These are phyloP conservation scores for Schizosaccharomyces cryophilus DNA, from an alignment of 805 yeast species.

Conservation along the genomic window DNA sequence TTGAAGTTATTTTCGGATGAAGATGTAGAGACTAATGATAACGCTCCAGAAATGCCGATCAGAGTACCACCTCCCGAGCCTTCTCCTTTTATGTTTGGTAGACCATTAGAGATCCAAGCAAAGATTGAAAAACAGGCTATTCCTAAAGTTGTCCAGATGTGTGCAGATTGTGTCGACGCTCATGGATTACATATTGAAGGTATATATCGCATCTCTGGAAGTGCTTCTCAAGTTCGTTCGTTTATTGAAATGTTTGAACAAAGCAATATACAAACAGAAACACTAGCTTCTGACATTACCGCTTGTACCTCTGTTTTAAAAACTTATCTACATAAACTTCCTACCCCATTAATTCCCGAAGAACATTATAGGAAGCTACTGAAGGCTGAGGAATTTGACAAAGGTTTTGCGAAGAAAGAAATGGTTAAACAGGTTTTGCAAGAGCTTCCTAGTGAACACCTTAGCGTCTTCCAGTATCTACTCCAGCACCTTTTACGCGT, in stretches of 20 bases:
- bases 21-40: not conserved
- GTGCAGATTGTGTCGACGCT: slow-evolving; percentile 52
- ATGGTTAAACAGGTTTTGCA: not conserved
- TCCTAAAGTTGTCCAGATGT: slow-evolving; percentile 48
- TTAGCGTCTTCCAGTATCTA: slow-evolving; percentile 16
- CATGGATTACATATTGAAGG: slow-evolving; percentile 66
- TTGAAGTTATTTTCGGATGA: not conserved
- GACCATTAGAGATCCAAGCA: slow-evolving; percentile 40
- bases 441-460: not conserved
- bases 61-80: not conserved
- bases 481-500: slow-evolving; percentile 43
- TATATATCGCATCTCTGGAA: slow-evolving; percentile 72
- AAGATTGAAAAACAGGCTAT: slow-evolving; percentile 33
- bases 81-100: slow-evolving; percentile 10
- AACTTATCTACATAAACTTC: slow-evolving; percentile 60
- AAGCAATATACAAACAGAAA: not conserved
- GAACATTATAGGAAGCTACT: slow-evolving; percentile 43
- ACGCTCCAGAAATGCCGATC: not conserved
- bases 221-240: slow-evolving; percentile 36
- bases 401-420: not conserved
- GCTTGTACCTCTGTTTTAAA: slow-evolving; percentile 73
- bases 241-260: slow-evolving; percentile 18
- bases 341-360: slow-evolving; percentile 62
- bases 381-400: slow-evolving; percentile 15
- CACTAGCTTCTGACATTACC: slow-evolving; percentile 34